Evolutionary conservation across 2,329 filamentous ascomycete species (phyloP).

Genomic region (Botrytis porri): DNA sequence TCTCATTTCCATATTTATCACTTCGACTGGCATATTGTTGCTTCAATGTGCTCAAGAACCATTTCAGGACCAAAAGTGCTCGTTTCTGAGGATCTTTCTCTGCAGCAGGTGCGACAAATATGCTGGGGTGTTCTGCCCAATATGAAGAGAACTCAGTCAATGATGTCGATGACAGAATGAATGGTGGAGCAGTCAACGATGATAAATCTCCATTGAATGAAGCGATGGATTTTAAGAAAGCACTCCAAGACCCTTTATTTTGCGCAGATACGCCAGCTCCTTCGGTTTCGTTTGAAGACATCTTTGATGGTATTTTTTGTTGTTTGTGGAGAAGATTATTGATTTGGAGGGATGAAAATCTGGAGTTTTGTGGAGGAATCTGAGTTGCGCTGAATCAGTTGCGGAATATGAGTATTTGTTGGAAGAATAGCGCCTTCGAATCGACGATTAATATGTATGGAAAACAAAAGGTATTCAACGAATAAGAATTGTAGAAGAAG

Average conservation of each 20-base stretch:
- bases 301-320: conserved; percentile 19
- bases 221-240: conserved; percentile 59
- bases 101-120: conserved; percentile 78
- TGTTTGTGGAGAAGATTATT: neutral
- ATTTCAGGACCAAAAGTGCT: conserved; percentile 84
- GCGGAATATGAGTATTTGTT: neutral
- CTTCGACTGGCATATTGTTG: conserved; percentile 75
- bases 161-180: conserved; percentile 76
- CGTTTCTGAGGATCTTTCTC: conserved; percentile 80
- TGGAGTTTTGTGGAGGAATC: conserved; percentile 9
- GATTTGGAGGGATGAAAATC: conserved; percentile 10
- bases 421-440: neutral
- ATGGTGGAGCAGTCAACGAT: conserved; percentile 76
- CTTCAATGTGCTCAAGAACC: conserved; percentile 92
- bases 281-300: conserved; percentile 36
- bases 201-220: conserved; percentile 81
- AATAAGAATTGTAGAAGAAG: neutral
- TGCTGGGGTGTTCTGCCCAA: conserved; percentile 73
- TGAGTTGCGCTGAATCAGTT: neutral
- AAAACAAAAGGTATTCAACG: neutral
- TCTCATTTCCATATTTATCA: conserved; percentile 83
- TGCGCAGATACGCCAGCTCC: conserved; percentile 35
- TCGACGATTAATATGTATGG: neutral
- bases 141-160: conserved; percentile 79
- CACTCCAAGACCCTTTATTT: conserved; percentile 37